Base-by-base conservation (phyloP, 192 early-diverging fungal genomes). In the Gaertneriomyces sp. region DNA sequence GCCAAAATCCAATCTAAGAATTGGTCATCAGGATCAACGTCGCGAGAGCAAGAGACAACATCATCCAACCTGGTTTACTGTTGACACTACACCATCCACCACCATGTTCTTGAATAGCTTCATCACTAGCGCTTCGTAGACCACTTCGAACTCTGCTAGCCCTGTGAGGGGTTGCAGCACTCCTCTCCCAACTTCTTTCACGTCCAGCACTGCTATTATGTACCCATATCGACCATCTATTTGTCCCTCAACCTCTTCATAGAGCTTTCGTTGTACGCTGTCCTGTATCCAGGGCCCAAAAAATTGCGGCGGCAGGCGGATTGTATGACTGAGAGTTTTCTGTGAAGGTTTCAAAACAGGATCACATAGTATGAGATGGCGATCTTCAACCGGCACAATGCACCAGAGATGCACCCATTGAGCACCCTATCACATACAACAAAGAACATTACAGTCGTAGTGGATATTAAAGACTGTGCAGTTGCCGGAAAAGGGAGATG, bases 101-200 rank as follows among this genome's bases (percentile, higher is more conserved):
- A 99, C 97, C 77, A 98, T 91, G 53, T 92, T 91, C 63, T 90
- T 96, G 79, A 95, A 99, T 12, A 95, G 94, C 70, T 94, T 97
- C 64, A 97, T 95, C 4, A 99, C 91, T 71, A 99, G 90, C 4
- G 97, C 97, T 60, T 92, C 89, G 76, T 99, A 83, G 85, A 45
- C 81, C 47, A 99, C 87, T 42, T 84, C 82, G 68, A 94, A 99
- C 78, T 99, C 95, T n/a, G 95, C 94, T 16, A 88, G 42, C 81
- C 94, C 55, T 86, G 91, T 63, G 87, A 76, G 33, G 86, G 85
- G 64, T 87, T 95, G 70, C 55, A 86, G 68, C 20, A 83, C 77
- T 33, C 95, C 97, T 66, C 81, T 88, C 16, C 90, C 84, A 62
- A 91, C 86, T 12, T 75, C 87, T 19, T 86, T 73, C 20, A 98